These are phyloP conservation scores for Candida suzukii DNA, from an alignment of 805 yeast species.

Conservation along the genomic window DNA sequence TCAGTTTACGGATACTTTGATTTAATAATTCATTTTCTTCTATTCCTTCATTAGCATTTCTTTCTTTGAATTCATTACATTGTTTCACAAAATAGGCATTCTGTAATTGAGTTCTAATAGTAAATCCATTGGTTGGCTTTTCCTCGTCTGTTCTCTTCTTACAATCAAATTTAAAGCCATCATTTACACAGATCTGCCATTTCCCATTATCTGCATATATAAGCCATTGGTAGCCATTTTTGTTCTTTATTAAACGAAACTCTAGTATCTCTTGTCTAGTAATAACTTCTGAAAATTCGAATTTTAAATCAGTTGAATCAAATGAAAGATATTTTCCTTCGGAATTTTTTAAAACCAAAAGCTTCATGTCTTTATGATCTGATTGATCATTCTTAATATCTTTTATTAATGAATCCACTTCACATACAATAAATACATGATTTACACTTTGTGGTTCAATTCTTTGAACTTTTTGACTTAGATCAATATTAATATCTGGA, in stretches of 20 bases:
- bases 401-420: slow-evolving; percentile 14
- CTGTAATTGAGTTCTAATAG: slow-evolving; percentile 18
- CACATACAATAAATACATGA: slow-evolving; percentile 21
- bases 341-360: slow-evolving; percentile 16
- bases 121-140: slow-evolving; percentile 7
- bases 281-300: slow-evolving; percentile 16
- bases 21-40: slow-evolving; percentile 11
- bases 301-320: slow-evolving; percentile 9
- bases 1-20: slow-evolving; percentile 15
- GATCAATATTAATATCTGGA: slow-evolving; percentile 2
- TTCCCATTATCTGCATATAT: slow-evolving; percentile 7
- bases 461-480: slow-evolving; percentile 7
- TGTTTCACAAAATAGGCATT: slow-evolving; percentile 15
- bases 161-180: not conserved
- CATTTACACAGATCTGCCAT: not conserved
- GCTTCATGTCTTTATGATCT: slow-evolving; percentile 5
- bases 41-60: slow-evolving; percentile 4
- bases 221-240: slow-evolving; percentile 2
- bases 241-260: slow-evolving; percentile 5
- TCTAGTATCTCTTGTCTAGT: slow-evolving; percentile 22
- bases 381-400: slow-evolving; percentile 2
- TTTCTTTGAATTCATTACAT: slow-evolving; percentile 5
- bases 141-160: slow-evolving; percentile 14
- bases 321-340: slow-evolving; percentile 17
- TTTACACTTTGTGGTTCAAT: slow-evolving; percentile 18